Percentiles rank a stretch among this genome's conserved stretches.
These are phyloP conservation scores for Farysia itapuensis DNA, from an alignment of 1,284 basidiomycete species.

Conservation along the genomic window DNA sequence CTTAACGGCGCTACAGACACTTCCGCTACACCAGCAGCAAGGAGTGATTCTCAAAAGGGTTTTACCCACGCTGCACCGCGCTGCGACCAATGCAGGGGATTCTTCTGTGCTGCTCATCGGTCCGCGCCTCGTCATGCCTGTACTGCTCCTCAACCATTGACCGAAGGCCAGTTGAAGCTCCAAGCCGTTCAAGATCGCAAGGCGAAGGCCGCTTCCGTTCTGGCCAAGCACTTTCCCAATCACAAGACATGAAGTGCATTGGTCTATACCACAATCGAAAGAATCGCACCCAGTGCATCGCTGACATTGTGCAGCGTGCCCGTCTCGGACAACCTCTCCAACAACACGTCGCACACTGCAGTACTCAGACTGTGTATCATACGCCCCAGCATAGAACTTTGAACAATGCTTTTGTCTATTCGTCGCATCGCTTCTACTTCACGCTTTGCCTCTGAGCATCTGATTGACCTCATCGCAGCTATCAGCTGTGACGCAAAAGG, in stretches of 20 bases:
- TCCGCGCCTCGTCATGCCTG: constrained; percentile 38
- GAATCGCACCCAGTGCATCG: too few relatives aligned
- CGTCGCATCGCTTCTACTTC: background rate
- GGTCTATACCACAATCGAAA: too few relatives aligned
- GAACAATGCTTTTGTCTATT: background rate
- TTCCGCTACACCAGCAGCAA: background rate
- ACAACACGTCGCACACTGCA: too few relatives aligned
- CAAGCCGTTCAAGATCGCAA: constrained; percentile 45
- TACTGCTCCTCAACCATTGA: constrained; percentile 33
- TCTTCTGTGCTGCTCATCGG: constrained; percentile 43
- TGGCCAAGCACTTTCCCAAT: constrained; percentile 46
- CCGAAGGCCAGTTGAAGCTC: constrained; percentile 43
- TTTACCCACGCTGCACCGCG: constrained; percentile 43
- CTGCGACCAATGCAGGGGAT: constrained; percentile 42
- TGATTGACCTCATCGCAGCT: constrained; percentile 30
- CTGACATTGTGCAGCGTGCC: too few relatives aligned
- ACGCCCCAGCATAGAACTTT: too few relatives aligned
- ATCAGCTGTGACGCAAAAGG: constrained; percentile 40
- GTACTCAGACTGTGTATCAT: too few relatives aligned
- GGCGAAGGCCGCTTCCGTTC: constrained; percentile 44
- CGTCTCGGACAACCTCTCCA: too few relatives aligned
- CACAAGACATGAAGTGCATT: constrained; percentile 20
- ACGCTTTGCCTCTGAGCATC: constrained; percentile 18
- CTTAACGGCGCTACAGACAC: constrained; percentile 5
- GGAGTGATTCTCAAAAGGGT: too few relatives aligned